Evolutionary conservation across 2,329 filamentous ascomycete genomes (phyloP).

Genomic region (Penicillium polonicum): DNA sequence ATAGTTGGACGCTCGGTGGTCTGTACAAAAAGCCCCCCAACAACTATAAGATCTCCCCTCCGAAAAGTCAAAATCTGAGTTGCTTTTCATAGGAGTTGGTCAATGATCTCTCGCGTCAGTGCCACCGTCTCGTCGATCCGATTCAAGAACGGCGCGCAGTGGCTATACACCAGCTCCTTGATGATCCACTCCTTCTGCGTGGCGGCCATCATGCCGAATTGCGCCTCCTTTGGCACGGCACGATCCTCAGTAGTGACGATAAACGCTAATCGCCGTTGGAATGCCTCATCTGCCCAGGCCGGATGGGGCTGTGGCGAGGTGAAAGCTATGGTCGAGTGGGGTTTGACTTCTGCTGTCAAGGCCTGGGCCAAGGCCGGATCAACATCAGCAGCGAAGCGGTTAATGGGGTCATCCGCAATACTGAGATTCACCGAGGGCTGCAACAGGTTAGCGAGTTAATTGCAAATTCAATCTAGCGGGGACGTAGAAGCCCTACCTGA

Average conservation of each 20-base stretch:
- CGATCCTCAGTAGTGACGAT: not conserved
- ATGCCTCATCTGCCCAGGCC: conserved; percentile 27
- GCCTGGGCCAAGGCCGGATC: not conserved
- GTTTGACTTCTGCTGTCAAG: conserved; percentile 16
- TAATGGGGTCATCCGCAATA: conserved; percentile 12
- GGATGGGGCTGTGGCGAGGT: conserved; percentile 23
- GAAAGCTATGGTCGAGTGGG: conserved; percentile 26
- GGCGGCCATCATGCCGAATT: not conserved
- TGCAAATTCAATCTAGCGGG: not conserved
- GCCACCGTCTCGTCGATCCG: not conserved
- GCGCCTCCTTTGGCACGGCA: not conserved
- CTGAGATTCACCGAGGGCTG: conserved; percentile 9
- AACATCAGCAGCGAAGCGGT: conserved; percentile 18
- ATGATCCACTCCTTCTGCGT: not conserved
- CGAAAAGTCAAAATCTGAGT: not conserved
- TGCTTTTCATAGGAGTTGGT: not conserved
- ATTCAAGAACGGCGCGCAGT: not conserved
- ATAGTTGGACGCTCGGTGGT: too few species aligned
- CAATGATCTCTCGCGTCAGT: not conserved
- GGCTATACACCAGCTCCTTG: not conserved
- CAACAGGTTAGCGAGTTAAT: not conserved
- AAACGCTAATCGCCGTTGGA: not conserved
- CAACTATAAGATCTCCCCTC: not conserved
- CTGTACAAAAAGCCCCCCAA: not conserved
- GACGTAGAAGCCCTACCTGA: conserved; percentile 13